Evolutionary conservation across 106 monocot genomes (phyloP), one percentile per base, ranked within the genome.

Genomic region (Iris macrosiphon): DNA sequence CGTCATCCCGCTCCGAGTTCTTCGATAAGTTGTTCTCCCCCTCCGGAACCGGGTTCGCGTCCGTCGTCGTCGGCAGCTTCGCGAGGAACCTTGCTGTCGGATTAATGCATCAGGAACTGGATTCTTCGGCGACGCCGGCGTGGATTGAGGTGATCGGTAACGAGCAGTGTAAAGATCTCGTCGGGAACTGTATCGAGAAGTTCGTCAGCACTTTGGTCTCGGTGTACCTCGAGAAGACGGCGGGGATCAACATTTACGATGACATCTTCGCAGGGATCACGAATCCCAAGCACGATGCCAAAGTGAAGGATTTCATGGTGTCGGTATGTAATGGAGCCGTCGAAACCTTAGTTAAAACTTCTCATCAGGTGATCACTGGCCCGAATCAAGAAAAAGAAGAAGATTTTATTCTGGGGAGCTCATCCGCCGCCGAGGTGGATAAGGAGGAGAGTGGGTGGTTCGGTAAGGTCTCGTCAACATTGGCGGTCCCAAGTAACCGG

Each of bases 201-300:
- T 88, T 93, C 20, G 80, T 84, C 20, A 60, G 66, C 66, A 75
- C 87, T 0, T 76, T 83, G 13, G 15, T 62, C 14, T 33, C 49
- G 14, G 80, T 80, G 7, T 93, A 70, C 61, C 71, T 93, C 11
- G 87, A 87, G 15, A 83, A 79, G 62, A 83, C 87, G 6, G 72
- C 69, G 69, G 49, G 77, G 33, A 61, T 87, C 55, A 93, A 93
- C 61, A 61, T 77, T 14, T 93, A 72, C 31, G 87, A 84, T 21
- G 64, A 87, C 20, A 19, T 87, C 31, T 82, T 93, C 51, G 61
- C 83, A 15, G 83, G 77, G 7, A 52, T 87, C 26, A 80, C 87
- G 25, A 78, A 83, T 34, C 83, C 87, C 7, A 66, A 66, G 40
- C 74, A 88, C 31, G 87, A 75, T 58, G 55, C 49, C 2, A 80